A percentile compares a stretch with the other conserved stretches of the same genome.
These are phyloP conservation scores for Metschnikowia amazonensis DNA, from an alignment of 805 yeast genomes.

Conservation along the genomic window DNA sequence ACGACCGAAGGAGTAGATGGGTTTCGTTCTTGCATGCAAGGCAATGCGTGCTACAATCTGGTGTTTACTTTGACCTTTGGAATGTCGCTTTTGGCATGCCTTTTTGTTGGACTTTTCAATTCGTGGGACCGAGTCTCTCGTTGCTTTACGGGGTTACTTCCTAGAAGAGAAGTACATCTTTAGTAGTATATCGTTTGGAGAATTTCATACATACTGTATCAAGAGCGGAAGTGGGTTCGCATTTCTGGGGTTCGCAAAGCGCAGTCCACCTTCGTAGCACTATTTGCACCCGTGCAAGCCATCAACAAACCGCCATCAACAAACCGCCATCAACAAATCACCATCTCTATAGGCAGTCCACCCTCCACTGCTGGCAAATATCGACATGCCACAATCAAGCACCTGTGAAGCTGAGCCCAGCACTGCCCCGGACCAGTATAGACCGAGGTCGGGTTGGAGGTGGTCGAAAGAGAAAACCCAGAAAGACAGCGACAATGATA, in stretches of 20 bases:
- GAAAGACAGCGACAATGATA: neutral
- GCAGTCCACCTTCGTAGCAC: neutral
- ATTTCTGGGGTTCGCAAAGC: constrained; percentile 1
- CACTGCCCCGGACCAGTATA: neutral
- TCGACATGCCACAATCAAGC: neutral
- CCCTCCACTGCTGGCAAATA: neutral
- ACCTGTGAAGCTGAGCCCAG: neutral
- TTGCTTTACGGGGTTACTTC: neutral
- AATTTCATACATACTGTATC: neutral
- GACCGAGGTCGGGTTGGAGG: neutral
- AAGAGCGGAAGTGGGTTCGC: neutral
- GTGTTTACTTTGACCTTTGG: constrained; percentile 40
- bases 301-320: neutral
- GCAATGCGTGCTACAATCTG: constrained; percentile 33
- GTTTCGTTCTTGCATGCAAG: constrained; percentile 25
- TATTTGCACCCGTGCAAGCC: constrained; percentile 4
- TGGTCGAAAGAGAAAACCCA: constrained; percentile 1
- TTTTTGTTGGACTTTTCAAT: constrained; percentile 17
- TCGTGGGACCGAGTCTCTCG: constrained; percentile 10
- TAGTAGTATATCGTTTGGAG: neutral
- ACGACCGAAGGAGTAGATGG: constrained; percentile 19
- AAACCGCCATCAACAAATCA: neutral
- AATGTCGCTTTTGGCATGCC: constrained; percentile 28
- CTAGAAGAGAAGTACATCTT: neutral
- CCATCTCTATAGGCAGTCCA: neutral